These are phyloP conservation scores for Rhododendron simsii DNA, from an alignment of 148 eudicot genomes.

Conservation along the genomic window DNA sequence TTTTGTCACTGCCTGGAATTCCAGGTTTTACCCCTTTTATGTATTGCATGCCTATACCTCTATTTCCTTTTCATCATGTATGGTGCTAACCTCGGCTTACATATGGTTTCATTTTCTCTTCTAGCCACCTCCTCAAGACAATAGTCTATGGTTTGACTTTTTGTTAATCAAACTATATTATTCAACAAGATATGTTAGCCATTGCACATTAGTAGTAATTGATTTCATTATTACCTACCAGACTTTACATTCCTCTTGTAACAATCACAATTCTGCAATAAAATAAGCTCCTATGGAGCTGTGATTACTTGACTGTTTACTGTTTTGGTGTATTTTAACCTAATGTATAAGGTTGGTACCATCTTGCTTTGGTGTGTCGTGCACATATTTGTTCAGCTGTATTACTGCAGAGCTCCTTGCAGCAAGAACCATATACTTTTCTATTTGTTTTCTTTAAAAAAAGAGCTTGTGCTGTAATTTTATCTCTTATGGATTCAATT, in stretches of 20 bases:
- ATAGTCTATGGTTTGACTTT: neutral
- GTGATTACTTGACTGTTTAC: neutral
- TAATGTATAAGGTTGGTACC: neutral
- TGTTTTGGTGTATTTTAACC: neutral
- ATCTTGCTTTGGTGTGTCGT: neutral
- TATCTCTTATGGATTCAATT: neutral
- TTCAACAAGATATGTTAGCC: neutral
- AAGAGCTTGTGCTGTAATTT: neutral
- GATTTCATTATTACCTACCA: neutral
- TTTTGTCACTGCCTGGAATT: slow-evolving; percentile 92
- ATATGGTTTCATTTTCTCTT: neutral
- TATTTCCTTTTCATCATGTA: neutral
- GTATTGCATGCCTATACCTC: neutral
- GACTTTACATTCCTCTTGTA: neutral
- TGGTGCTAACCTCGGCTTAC: neutral
- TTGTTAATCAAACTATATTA: neutral
- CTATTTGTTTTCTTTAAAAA: too few relatives aligned
- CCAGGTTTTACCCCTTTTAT: slow-evolving; percentile 42
- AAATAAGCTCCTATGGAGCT: neutral
- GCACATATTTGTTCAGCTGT: neutral
- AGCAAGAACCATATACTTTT: neutral
- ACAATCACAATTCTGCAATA: neutral
- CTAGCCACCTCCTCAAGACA: neutral
- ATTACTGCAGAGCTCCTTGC: neutral
- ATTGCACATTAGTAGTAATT: neutral